phyloP scores from a whole-genome alignment of 805 yeast genomes.

The Nematodospora valgi region DNA sequence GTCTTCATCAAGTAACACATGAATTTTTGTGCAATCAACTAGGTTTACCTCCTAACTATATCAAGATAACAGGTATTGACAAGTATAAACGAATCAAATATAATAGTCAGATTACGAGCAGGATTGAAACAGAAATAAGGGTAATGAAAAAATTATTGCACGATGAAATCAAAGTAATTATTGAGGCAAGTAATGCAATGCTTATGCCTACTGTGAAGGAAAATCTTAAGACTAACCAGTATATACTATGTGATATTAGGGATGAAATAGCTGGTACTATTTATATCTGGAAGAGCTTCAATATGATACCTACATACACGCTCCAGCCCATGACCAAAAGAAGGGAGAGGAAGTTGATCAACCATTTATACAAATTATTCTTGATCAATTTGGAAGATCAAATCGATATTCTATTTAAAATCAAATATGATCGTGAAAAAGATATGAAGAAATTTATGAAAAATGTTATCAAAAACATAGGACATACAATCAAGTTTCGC shows the following conservation, averaged over 20 bases:
- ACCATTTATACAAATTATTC: constrained; percentile 35
- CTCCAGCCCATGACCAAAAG: constrained; percentile 19
- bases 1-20: constrained; percentile 3
- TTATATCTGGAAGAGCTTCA: constrained; percentile 4
- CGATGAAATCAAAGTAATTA: constrained; percentile 25
- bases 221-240: constrained; percentile 29
- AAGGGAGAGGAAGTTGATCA: constrained; percentile 21
- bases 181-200: constrained; percentile 19
- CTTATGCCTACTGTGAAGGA: constrained; percentile 17
- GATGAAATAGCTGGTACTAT: constrained; percentile 3
- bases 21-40: constrained; percentile 2
- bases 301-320: constrained; percentile 33
- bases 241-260: constrained; percentile 23
- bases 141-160: constrained; percentile 25
- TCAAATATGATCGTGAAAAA: constrained; percentile 32
- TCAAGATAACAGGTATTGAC: constrained; percentile 1
- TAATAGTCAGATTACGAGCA: not conserved
- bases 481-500: constrained; percentile 23
- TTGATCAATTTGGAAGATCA: constrained; percentile 36
- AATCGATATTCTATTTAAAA: constrained; percentile 31
- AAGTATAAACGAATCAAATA: constrained; percentile 2
- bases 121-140: constrained; percentile 4
- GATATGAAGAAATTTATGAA: constrained; percentile 26
- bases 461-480: constrained; percentile 22
- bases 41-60: constrained; percentile 1